Base-by-base conservation (phyloP, 345 rosid genomes). In the Carallia brachiata region DNA sequence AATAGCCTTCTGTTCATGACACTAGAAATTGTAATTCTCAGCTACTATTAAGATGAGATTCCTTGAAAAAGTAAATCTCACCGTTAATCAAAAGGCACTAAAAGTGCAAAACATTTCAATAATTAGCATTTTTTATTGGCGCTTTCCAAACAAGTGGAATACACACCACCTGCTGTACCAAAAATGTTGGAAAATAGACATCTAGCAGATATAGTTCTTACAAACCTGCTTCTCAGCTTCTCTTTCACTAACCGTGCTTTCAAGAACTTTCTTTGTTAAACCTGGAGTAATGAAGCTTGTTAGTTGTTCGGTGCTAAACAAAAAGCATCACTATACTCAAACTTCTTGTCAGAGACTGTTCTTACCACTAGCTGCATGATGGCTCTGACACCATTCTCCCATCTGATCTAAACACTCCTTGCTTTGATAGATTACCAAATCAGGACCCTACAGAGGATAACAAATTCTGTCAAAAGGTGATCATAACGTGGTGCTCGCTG, bases 311-410 rank as follows among this genome's bases (percentile, higher is more conserved):
- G 3, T 44, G 50, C 12, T 44, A 12, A 44, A 44, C 17, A 54
- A 66, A 80, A 27, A 54, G 17, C 61, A 78, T 19, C 36, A 68
- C 30, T 73, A 28, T 27, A 44, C 54, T 36, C 37, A 57, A 68
- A 31, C 52, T 50, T 66, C 18, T 36, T 19, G 31, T 44, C 50
- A 13, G 10, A 0, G 4, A 12, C 50, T 12, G 16, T 61, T 66
- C 84, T 78, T 83, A 94, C 99, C 97, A 77, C 97, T 95, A 69
- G 86, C 91, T 32, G 80, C 89, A 63, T 91, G 99, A 83, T 91
- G 97, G 67, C 59, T 77, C 81, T 84, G 90, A 77, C 97, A 95
- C 99, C 99, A 90, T 37, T 95, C 97, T 62, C 88, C 89, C 96
- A 92, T 92, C 71, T 76, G 70, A 74, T 89, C 90, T 70, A 95